These are phyloP conservation scores for Xylaria scruposa DNA, from an alignment of 495 filamentous ascomycete species.

Conservation along the genomic window DNA sequence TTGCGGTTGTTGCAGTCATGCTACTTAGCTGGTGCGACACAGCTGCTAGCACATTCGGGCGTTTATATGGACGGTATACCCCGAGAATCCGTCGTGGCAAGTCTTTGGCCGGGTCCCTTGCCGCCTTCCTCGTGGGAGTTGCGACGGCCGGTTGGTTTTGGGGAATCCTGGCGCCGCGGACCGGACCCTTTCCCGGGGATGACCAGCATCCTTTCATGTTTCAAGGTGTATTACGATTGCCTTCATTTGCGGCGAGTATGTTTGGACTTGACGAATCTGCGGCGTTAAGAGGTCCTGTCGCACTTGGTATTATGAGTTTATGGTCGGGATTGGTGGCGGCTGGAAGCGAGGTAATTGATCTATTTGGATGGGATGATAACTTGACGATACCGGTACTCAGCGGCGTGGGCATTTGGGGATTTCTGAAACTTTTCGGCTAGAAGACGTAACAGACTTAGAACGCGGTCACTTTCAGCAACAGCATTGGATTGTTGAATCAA, in stretches of 20 bases:
- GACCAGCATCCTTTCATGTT: constrained; percentile 78
- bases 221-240: constrained; percentile 71
- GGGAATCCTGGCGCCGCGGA: constrained; percentile 79
- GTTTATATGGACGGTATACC: constrained; percentile 87
- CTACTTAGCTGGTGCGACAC: constrained; percentile 98
- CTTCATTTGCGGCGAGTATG: constrained; percentile 58
- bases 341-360: constrained; percentile 86
- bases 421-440: constrained; percentile 88
- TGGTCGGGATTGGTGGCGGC: constrained; percentile 87
- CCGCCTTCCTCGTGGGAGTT: constrained; percentile 81
- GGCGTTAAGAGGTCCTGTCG: constrained; percentile 69
- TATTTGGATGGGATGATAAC: constrained; percentile 96
- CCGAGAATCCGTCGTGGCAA: constrained; percentile 84
- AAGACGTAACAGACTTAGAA: constrained; percentile 26
- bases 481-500: constrained; percentile 1
- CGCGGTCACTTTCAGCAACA: constrained; percentile 16
- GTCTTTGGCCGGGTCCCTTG: constrained; percentile 85
- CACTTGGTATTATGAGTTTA: constrained; percentile 83
- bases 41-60: constrained; percentile 90
- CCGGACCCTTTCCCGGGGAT: constrained; percentile 70
- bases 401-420: constrained; percentile 88
- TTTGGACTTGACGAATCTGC: constrained; percentile 56
- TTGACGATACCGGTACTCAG: constrained; percentile 93
- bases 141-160: constrained; percentile 84
- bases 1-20: constrained; percentile 86